Evolutionary conservation across 768 basidiomycete genomes (phyloP), one percentile per base, ranked within the genome.

Genomic region (Rhizopogon roseolus): DNA sequence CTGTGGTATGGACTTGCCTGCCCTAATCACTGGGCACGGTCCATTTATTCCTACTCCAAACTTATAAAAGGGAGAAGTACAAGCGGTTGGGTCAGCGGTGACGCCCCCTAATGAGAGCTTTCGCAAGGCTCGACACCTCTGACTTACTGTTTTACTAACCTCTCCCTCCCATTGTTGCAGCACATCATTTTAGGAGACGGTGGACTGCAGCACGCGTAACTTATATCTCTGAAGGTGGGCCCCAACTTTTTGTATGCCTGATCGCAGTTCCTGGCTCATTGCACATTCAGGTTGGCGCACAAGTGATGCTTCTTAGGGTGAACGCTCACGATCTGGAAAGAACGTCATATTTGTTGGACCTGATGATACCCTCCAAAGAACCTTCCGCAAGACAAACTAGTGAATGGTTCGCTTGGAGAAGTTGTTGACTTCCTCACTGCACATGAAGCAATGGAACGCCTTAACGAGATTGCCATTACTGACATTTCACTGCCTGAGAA

Each of bases 361-460:
- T 48, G 34, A 38, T 19, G 22, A 11, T 19, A 41, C 19, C 46
- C 16, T 25, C 16, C 41, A 11, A 28, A 73, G 73, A 73, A 73
- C 53, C 62, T 69, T 52, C 28, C 40, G 1, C 63, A 69, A 55
- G 67, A 65, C 1, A 45, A 25, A 19, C 64, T 73, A 22, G 97
- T 98, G 50, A 99, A 99, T 62, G 96, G 96, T 0, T 91, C 86
- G 46, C 85, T 97, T 72, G 97, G 96, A 10, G 84, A 81, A 43
- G 81, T 99, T 17, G 34, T 64, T 6, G 69, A 67, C 25, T 73
- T 75, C 50, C 56, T 64, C 25, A 43, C 60, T 14, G n/a, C 58
- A 27, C 65, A 62, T 19, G 69, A 73, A 7, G 73, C 74, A 2
- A 57, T 56, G 32, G 1, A 46, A 10, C 59, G 61, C 16, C 49